phyloP scores from a whole-genome alignment of 129 eudicot genomes.

The Erigeron canadensis region DNA sequence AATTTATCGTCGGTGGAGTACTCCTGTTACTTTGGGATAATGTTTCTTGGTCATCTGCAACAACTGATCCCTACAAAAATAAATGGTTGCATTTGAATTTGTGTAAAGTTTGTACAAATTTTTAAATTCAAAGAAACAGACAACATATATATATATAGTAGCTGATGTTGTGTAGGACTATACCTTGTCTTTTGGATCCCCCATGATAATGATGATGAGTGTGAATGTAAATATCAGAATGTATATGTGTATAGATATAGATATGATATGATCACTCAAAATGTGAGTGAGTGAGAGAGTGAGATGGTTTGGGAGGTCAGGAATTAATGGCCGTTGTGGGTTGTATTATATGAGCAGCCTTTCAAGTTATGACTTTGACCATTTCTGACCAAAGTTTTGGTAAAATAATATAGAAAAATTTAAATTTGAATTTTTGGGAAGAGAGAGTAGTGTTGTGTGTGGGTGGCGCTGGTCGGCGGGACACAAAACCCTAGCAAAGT shows the following conservation, averaged over 20 bases:
- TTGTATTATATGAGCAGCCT: constrained; percentile 34
- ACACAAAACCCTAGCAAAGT: constrained; percentile 52
- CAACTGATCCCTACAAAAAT: constrained; percentile 33
- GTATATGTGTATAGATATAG: background rate
- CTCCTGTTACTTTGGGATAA: constrained; percentile 16
- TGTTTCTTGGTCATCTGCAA: constrained; percentile 2
- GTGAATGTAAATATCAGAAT: background rate
- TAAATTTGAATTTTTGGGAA: constrained; percentile 5
- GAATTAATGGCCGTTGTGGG: constrained; percentile 25
- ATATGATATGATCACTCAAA: constrained; percentile 4
- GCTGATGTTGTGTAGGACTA: background rate
- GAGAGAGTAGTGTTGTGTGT: constrained; percentile 17
- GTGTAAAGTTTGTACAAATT: background rate
- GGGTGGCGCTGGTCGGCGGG: constrained; percentile 39
- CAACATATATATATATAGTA: too few species aligned
- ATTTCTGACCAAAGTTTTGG: background rate
- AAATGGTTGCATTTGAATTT: background rate
- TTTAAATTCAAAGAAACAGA: background rate
- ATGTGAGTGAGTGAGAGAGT: constrained; percentile 16
- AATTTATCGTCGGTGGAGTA: constrained; percentile 5
- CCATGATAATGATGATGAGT: constrained; percentile 37
- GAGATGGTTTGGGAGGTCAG: constrained; percentile 5
- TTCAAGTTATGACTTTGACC: constrained; percentile 30
- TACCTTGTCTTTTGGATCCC: constrained; percentile 52
- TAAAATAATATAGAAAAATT: background rate